These are phyloP conservation scores for Pestalotiopsis fici DNA, from an alignment of 2,329 filamentous ascomycete species.

Conservation along the genomic window DNA sequence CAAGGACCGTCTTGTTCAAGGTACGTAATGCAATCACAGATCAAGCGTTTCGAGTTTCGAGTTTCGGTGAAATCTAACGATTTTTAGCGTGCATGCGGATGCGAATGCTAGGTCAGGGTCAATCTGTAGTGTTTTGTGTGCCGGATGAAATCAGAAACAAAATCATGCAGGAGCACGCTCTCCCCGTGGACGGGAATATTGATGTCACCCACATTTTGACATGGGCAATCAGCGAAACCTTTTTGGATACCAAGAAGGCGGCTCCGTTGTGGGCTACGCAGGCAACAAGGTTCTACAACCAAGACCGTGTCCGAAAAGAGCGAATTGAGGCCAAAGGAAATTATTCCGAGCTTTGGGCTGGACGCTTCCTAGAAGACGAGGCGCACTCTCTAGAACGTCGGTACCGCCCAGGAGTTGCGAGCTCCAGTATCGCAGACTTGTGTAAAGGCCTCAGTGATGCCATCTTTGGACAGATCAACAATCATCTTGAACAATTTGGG, in stretches of 20 bases:
- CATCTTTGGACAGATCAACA: constrained; percentile 21
- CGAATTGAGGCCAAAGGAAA: not conserved
- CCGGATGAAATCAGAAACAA: constrained; percentile 59
- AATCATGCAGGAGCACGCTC: constrained; percentile 38
- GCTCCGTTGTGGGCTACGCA: constrained; percentile 64
- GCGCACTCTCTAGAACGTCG: constrained; percentile 50
- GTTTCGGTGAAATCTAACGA: no score
- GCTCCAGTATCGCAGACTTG: not conserved
- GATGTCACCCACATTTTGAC: constrained; percentile 54
- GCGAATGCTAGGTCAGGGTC: constrained; percentile 66
- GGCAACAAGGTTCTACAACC: constrained; percentile 50
- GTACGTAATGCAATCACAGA: constrained; percentile 35
- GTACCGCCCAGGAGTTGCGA: constrained; percentile 43
- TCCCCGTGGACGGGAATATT: constrained; percentile 29
- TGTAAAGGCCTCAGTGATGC: not conserved
- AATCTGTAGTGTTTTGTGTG: constrained; percentile 64
- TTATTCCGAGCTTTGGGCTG: constrained; percentile 30
- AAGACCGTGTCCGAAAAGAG: constrained; percentile 36
- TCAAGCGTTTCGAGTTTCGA: not conserved
- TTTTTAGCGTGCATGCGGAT: constrained; percentile 68
- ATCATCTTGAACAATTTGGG: constrained; percentile 38
- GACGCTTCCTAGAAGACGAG: constrained; percentile 54
- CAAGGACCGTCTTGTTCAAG: constrained; percentile 71
- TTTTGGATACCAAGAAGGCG: constrained; percentile 44
- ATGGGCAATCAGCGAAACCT: constrained; percentile 63